Conservation (phyloP, 208 protist genomes). For the Acanthamoeba royreba region DNA sequence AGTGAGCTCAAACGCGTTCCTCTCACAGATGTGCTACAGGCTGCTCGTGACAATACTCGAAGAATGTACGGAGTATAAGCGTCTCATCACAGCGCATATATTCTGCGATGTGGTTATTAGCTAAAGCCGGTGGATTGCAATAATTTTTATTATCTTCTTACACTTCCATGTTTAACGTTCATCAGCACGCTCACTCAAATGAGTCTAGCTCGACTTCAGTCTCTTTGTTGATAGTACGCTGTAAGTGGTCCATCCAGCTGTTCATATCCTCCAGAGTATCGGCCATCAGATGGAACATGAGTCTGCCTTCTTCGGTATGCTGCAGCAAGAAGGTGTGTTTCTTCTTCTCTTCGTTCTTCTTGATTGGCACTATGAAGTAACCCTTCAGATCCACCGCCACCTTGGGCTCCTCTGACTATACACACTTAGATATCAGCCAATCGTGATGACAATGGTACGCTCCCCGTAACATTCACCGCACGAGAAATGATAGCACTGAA, state of each 20-base stretch:
- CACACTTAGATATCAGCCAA: background rate
- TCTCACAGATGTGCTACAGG: slow-evolving; percentile 57
- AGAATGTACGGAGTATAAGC: slow-evolving; percentile 66
- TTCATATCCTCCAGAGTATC: background rate
- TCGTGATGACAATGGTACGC: background rate
- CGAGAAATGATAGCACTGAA: no score
- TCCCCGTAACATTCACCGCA: background rate
- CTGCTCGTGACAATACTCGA: slow-evolving; percentile 50
- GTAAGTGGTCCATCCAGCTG: background rate
- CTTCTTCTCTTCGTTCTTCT: background rate
- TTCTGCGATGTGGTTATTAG: no score
- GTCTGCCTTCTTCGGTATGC: background rate
- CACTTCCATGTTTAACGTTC: no score
- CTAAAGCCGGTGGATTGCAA: no score
- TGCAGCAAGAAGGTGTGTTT: background rate
- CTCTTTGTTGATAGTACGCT: background rate
- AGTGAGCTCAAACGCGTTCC: slow-evolving; percentile 68
- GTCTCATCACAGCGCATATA: no score
- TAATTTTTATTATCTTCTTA: no score
- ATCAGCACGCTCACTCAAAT: no score
- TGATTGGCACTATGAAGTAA: background rate
- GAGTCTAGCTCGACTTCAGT: background rate
- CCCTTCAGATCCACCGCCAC: background rate
- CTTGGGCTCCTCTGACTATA: background rate
- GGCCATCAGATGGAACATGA: background rate